Evolutionary conservation across 2,329 filamentous ascomycete species (phyloP).

Genomic region (Alternaria solani): DNA sequence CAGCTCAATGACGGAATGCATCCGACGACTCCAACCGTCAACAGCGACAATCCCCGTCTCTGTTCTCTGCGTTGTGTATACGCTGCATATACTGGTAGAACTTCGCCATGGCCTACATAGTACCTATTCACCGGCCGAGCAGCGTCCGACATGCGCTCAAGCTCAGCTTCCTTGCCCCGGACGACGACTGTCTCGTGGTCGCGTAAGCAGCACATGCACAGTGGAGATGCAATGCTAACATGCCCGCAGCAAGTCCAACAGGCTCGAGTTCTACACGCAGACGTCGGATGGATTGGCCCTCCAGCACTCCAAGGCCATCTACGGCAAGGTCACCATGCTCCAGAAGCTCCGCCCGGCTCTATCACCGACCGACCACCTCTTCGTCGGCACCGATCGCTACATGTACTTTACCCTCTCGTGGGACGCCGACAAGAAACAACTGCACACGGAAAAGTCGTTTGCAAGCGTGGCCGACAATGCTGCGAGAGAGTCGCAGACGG

Average conservation of each 20-base stretch:
- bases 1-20: conserved; percentile 39
- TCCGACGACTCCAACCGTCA: conserved; percentile 27
- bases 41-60: conserved; percentile 4
- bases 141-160: conserved; percentile 89
- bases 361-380: conserved; percentile 81
- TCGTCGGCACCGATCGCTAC: conserved; percentile 88
- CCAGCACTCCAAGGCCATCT: conserved; percentile 74
- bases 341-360: conserved; percentile 79
- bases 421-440: conserved; percentile 66
- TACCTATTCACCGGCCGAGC: conserved; percentile 90
- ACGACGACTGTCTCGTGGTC: conserved; percentile 83
- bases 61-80: neutral
- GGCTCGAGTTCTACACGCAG: conserved; percentile 82
- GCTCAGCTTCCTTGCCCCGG: conserved; percentile 74
- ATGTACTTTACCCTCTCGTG: conserved; percentile 91
- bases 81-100: conserved; percentile 19
- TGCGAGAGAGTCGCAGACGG: conserved; percentile 78
- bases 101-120: conserved; percentile 84
- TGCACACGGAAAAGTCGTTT: conserved; percentile 66
- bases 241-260: conserved; percentile 73
- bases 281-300: conserved; percentile 67
- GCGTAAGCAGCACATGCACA: conserved; percentile 68
- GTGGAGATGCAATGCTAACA: conserved; percentile 17
- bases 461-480: conserved; percentile 68
- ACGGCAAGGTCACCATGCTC: conserved; percentile 87